Conservation (phyloP, 352 stramenopile species). For the Phytophthora quininea region DNA sequence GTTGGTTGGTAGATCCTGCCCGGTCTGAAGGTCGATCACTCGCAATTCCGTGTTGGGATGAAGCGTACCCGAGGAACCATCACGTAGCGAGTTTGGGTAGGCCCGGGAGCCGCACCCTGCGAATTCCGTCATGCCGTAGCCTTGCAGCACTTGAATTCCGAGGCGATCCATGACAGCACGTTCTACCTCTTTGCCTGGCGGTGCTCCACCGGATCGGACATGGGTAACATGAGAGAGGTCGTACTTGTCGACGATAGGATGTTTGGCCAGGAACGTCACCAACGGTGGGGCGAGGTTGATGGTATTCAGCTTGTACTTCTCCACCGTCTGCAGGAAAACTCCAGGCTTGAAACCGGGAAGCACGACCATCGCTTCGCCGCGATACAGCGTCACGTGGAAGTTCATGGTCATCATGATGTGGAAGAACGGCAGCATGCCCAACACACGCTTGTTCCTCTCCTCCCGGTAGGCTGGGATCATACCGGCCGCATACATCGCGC, state of each 20-base stretch:
- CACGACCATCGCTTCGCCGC: slow-evolving; percentile 73
- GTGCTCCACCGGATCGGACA: slow-evolving; percentile 81
- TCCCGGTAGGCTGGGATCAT: slow-evolving; percentile 54
- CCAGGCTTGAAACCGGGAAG: slow-evolving; percentile 86
- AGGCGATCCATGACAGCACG: slow-evolving; percentile 62
- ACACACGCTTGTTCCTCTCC: slow-evolving; percentile 16
- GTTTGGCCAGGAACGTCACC: slow-evolving; percentile 75
- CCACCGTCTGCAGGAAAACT: slow-evolving; percentile 74
- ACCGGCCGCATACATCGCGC: slow-evolving; percentile 79
- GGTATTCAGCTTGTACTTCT: slow-evolving; percentile 56
- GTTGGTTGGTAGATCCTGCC: slow-evolving; percentile 32
- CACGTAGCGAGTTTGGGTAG: slow-evolving; percentile 15
- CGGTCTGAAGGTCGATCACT: slow-evolving; percentile 41
- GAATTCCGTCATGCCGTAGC: slow-evolving; percentile 70
- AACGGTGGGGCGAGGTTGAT: slow-evolving; percentile 81
- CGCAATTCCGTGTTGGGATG: slow-evolving; percentile 42
- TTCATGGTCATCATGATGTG: slow-evolving; percentile 89
- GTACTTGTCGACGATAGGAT: slow-evolving; percentile 88
- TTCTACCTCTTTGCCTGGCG: slow-evolving; percentile 78
- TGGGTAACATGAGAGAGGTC: slow-evolving; percentile 73
- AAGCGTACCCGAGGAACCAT: slow-evolving; percentile 36
- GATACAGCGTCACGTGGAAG: slow-evolving; percentile 68
- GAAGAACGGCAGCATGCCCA: slow-evolving; percentile 89
- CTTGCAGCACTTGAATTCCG: slow-evolving; percentile 41
- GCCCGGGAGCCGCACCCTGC: slow-evolving; percentile 47